Evolutionary conservation across 139 green algal species (phyloP).

Genomic region (Tetraselmis striata): DNA sequence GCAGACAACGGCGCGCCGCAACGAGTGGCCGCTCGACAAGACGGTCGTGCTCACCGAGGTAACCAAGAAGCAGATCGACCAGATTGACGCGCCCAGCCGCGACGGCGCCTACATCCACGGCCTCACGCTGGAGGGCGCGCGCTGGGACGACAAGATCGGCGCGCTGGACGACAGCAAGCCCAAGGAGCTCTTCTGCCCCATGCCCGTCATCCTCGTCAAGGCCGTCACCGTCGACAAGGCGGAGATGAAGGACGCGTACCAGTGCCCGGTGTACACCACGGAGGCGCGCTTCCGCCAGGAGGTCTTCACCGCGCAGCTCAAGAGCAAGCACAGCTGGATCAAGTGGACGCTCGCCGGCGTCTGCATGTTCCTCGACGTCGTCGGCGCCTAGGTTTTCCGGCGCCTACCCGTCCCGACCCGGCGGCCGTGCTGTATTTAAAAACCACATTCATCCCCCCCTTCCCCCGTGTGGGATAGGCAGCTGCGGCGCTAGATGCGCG

Average conservation of each 20-base stretch:
- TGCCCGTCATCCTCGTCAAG: conserved; percentile 76
- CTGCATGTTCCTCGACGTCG: conserved; percentile 73
- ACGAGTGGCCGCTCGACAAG: conserved; percentile 83
- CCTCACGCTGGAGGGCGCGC: conserved; percentile 80
- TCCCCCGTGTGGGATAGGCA: no score
- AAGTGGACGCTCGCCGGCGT: conserved; percentile 79
- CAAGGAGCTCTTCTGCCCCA: conserved; percentile 80
- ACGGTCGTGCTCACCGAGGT: conserved; percentile 49
- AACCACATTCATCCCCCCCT: no score
- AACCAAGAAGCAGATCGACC: conserved; percentile 77
- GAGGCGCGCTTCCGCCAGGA: conserved; percentile 83
- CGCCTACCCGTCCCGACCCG: no score
- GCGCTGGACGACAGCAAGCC: conserved; percentile 74
- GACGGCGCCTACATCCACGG: conserved; percentile 86
- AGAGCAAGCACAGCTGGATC: conserved; percentile 67
- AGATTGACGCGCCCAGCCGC: conserved; percentile 68
- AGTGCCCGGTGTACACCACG: conserved; percentile 88
- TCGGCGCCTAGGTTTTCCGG: conserved; percentile 15
- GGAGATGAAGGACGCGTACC: conserved; percentile 72
- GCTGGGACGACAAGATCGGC: conserved; percentile 84
- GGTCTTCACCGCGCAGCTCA: conserved; percentile 86
- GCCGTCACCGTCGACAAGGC: conserved; percentile 80
- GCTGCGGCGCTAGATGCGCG: no score
- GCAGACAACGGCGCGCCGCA: conserved; percentile 81
- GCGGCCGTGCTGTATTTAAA: no score